Evolutionary conservation across 2,329 filamentous ascomycete species (phyloP).

Genomic region (Fusarium graminum): DNA sequence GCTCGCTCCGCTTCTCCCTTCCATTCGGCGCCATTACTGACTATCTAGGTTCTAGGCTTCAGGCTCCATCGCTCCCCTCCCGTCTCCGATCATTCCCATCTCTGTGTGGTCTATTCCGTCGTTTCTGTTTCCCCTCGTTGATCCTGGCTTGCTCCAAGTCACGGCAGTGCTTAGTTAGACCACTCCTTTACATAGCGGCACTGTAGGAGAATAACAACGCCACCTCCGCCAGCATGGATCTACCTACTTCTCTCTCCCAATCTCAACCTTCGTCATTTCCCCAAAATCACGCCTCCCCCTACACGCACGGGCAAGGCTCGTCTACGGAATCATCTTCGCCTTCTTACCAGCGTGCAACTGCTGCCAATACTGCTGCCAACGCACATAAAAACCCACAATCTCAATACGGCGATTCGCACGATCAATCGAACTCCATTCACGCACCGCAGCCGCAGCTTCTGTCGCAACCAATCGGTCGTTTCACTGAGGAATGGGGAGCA

Average conservation of each 20-base stretch:
- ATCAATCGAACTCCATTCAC: constrained; percentile 33
- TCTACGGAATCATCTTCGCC: constrained; percentile 41
- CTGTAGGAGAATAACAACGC: constrained; percentile 47
- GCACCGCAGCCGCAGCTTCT: constrained; percentile 35
- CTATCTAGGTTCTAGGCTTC: constrained; percentile 33
- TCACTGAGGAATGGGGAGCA: constrained; percentile 79
- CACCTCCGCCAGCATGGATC: constrained; percentile 54
- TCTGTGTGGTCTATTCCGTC: constrained; percentile 34
- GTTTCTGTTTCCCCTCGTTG: constrained; percentile 27
- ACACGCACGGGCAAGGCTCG: constrained; percentile 42
- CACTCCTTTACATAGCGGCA: constrained; percentile 15
- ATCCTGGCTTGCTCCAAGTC: constrained; percentile 26
- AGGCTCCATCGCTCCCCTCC: constrained; percentile 18
- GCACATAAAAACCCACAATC: constrained; percentile 23
- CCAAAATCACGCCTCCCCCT: constrained; percentile 38
- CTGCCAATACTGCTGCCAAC: constrained; percentile 38
- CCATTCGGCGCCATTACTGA: constrained; percentile 30
- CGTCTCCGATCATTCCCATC: constrained; percentile 21
- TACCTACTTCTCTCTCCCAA: constrained; percentile 42
- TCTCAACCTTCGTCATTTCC: constrained; percentile 43
- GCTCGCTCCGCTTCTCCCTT: constrained; percentile 13
- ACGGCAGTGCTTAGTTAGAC: constrained; percentile 15
- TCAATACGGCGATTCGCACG: constrained; percentile 42
- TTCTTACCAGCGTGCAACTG: constrained; percentile 34
- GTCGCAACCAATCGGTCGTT: constrained; percentile 60